A percentile compares a stretch with the other conserved stretches of the same genome.
Evolutionary conservation across 768 basidiomycete species (phyloP).

Genomic region (Leccinum longicurvipes): DNA sequence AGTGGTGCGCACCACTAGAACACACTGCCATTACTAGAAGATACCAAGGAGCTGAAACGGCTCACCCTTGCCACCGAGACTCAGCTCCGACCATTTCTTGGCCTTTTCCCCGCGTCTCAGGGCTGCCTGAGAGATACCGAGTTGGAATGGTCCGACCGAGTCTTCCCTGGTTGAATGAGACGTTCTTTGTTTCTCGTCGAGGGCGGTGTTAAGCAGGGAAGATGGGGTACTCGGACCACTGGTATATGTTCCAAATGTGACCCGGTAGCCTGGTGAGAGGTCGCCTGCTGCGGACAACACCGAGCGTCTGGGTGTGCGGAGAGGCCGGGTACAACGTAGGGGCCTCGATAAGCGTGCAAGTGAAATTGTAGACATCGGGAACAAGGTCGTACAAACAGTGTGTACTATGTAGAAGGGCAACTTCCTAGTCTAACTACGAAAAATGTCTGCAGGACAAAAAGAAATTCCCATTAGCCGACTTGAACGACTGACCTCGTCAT

Average conservation of each 20-base stretch:
- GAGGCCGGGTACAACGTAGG: slow-evolving; percentile 3
- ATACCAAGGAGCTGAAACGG: neutral
- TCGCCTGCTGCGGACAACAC: neutral
- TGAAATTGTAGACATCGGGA: slow-evolving; percentile 9
- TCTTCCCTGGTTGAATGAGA: slow-evolving; percentile 45
- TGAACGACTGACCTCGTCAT: slow-evolving; percentile 69
- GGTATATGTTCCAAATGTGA: slow-evolving; percentile 38
- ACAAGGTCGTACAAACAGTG: neutral
- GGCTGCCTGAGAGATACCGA: slow-evolving; percentile 61
- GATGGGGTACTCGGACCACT: slow-evolving; percentile 46
- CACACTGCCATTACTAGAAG: neutral
- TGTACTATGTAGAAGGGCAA: too few species aligned
- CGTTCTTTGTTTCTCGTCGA: slow-evolving; percentile 53
- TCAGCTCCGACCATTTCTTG: slow-evolving; percentile 80
- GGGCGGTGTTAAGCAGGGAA: slow-evolving; percentile 57
- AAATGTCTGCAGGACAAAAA: slow-evolving; percentile 11
- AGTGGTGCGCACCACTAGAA: neutral
- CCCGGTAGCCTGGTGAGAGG: neutral
- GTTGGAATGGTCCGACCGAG: slow-evolving; percentile 72
- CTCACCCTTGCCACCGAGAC: slow-evolving; percentile 70
- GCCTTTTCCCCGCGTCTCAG: slow-evolving; percentile 50
- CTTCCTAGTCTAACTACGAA: neutral
- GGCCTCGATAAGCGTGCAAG: slow-evolving; percentile 7
- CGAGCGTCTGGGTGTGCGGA: neutral
- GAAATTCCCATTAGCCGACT: slow-evolving; percentile 49